Evolutionary conservation across 768 basidiomycete species (phyloP).

Genomic region (Leucocoprinus sp.): DNA sequence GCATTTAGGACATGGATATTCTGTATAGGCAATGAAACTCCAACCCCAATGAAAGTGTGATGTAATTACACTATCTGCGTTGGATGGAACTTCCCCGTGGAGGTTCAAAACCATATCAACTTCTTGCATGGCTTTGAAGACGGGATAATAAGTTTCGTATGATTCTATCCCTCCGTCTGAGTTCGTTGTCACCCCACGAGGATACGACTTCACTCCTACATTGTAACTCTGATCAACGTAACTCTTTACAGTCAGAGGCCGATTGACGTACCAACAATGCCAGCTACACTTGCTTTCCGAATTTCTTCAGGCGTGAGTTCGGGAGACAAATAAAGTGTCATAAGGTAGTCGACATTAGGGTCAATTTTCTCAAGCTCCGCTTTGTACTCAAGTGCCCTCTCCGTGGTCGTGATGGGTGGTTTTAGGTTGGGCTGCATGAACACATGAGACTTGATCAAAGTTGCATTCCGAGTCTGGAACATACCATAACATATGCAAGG

Average conservation of each 20-base stretch:
- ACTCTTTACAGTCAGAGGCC: neutral
- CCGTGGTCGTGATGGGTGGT: constrained; percentile 80
- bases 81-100: constrained; percentile 96
- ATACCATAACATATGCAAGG: constrained; percentile 94
- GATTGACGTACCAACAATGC: constrained; percentile 50
- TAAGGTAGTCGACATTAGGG: constrained; percentile 75
- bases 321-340: constrained; percentile 94
- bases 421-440: constrained; percentile 75
- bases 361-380: constrained; percentile 66
- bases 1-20: constrained; percentile 93
- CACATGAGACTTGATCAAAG: constrained; percentile 10
- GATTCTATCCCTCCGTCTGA: constrained; percentile 95
- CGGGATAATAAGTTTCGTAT: constrained; percentile 86
- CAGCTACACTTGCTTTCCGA: constrained; percentile 76
- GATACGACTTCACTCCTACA: constrained; percentile 88
- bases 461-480: constrained; percentile 11
- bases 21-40: constrained; percentile 25
- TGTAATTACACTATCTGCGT: constrained; percentile 25
- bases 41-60: constrained; percentile 4
- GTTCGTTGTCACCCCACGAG: constrained; percentile 95
- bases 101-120: constrained; percentile 92
- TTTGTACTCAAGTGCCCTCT: constrained; percentile 76
- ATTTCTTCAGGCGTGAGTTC: constrained; percentile 88
- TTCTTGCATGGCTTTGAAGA: constrained; percentile 92
- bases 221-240: neutral